phyloP scores from a whole-genome alignment of 2,329 filamentous ascomycete species.

The Alternaria triticina region DNA sequence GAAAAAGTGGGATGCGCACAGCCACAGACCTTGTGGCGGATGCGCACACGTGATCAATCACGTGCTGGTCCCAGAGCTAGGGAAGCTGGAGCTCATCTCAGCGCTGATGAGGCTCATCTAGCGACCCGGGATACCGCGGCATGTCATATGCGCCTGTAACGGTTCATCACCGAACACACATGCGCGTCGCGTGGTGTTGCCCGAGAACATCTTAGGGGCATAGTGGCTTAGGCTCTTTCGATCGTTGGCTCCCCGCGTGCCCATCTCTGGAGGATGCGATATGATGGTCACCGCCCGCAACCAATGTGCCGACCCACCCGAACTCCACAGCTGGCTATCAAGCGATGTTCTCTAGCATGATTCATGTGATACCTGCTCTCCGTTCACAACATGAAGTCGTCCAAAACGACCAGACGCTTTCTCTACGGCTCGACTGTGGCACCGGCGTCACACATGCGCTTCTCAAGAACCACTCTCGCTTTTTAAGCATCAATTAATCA shows the following conservation, averaged over 20 bases:
- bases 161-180: neutral
- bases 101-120: neutral
- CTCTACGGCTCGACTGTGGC: neutral
- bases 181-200: neutral
- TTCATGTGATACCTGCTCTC: neutral
- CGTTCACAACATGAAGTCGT: neutral
- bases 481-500: conserved; percentile 4
- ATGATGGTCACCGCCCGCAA: conserved; percentile 4
- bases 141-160: neutral
- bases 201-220: neutral
- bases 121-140: neutral
- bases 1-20: conserved; percentile 22
- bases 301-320: conserved; percentile 15
- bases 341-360: conserved; percentile 8
- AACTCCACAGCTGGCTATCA: conserved; percentile 8
- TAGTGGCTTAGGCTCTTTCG: conserved; percentile 7
- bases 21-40: conserved; percentile 6
- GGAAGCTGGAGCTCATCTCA: neutral
- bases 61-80: neutral
- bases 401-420: neutral
- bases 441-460: neutral
- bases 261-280: conserved; percentile 4
- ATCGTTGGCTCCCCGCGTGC: neutral
- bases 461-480: neutral
- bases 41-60: neutral